Evolutionary conservation across 306 rosid species (phyloP), one percentile per base, ranked within the genome.

Genomic region (Luffa aegyptiaca): DNA sequence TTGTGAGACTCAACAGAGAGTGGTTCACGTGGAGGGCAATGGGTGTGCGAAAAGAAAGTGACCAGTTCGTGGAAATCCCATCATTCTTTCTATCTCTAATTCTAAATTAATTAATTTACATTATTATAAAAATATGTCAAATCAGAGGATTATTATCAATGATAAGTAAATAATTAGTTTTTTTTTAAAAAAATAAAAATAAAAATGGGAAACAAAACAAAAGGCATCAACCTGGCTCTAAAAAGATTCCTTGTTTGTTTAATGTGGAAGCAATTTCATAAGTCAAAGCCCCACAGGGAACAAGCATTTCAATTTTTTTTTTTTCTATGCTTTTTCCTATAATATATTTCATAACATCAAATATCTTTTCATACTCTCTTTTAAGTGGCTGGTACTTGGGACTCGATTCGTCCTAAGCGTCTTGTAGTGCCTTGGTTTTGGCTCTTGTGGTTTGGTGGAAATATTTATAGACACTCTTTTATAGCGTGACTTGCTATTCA

Each of bases 201-300:
- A 17, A 56, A 26, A 9, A 2, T 9, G 53, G 3, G 2, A 66
- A 42, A 44, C 2, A 64, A 68, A 41, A 68, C 45, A 79, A 63
- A 76, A 64, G 53, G 33, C 81, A 75, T 78, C 85, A 39, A 82
- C 63, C 66, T 69, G 75, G 31, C 56, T 39, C 6, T 21, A 58
- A 39, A 41, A 83, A 72, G 82, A 81, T 85, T 79, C 82, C 66
- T 80, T 31, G 20, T 79, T 85, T 81, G 77, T 75, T 70, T 65
- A 69, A 73, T 84, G 62, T 48, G 62, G 79, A 75, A 76, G 82
- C 73, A 82, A 69, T 26, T 80, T 82, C 37, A 42, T 3, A 76
- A 68, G 90, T 89, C 92, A 88, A 88, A 81, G 5, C 64, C 72
- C 46, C 11, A 75, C 76, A 55, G 80, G 66, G 14, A 76, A 53